Conservation (phyloP, 805 yeast species). For the Candida sphagnicola region DNA sequence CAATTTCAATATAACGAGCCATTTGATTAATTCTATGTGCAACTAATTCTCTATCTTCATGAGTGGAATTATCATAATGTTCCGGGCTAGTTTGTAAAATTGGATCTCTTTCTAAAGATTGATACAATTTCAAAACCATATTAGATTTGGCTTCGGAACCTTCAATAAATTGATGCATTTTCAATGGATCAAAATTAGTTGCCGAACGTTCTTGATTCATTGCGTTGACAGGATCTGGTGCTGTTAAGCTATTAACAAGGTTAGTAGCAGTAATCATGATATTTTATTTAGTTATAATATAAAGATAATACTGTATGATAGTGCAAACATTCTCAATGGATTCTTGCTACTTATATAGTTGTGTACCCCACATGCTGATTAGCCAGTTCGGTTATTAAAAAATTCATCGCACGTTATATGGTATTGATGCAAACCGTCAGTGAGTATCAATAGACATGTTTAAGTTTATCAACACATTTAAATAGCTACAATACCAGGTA, state of each 20-base stretch:
- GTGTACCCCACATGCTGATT: background rate
- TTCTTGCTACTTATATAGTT: background rate
- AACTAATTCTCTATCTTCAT: slow-evolving; percentile 55
- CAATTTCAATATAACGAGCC: slow-evolving; percentile 56
- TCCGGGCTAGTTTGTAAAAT: slow-evolving; percentile 49
- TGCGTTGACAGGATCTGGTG: slow-evolving; percentile 31
- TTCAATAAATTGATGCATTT: slow-evolving; percentile 40
- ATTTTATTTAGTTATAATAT: too few relatives aligned
- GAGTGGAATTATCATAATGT: slow-evolving; percentile 56
- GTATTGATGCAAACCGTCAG: too few relatives aligned
- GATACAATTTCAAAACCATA: slow-evolving; percentile 46
- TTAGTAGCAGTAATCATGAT: slow-evolving; percentile 1
- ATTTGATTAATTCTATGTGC: slow-evolving; percentile 60
- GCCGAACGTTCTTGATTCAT: slow-evolving; percentile 31
- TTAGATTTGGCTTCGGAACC: slow-evolving; percentile 40
- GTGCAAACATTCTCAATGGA: too few relatives aligned
- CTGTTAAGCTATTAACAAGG: slow-evolving; percentile 15
- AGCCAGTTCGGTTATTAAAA: too few relatives aligned
- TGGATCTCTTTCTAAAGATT: slow-evolving; percentile 66
- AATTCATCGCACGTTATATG: too few relatives aligned
- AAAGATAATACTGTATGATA: too few relatives aligned
- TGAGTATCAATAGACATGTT: too few relatives aligned
- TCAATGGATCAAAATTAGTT: slow-evolving; percentile 29
- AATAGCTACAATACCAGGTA: too few relatives aligned
- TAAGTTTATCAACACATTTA: too few relatives aligned